Base-by-base conservation (phyloP, 1,139 yeast species). In the Groenewaldozyma auringiensis region DNA sequence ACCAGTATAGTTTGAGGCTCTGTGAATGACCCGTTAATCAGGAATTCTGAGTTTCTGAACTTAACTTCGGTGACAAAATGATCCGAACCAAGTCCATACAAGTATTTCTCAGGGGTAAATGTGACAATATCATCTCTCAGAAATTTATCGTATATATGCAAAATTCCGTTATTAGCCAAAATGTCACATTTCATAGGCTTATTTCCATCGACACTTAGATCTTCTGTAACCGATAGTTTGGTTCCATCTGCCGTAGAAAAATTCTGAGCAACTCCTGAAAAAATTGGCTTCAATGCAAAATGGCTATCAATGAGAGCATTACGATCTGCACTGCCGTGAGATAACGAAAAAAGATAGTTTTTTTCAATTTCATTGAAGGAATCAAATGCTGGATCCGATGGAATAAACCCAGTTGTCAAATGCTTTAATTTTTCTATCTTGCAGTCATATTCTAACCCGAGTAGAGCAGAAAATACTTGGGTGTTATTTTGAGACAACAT, bases 31-130 rank as follows among this genome's bases (percentile, higher is more conserved):
- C 83, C 81, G 48, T 80, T 81, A 17, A 89, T 73, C 43, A 85
- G 65, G 37, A 71, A 52, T 2, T 69, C 65, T 21, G 87, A 65
- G n/a, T 75, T 71, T 50, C 92, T 74, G 51, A 85, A 78, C 43
- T 76, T 68, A 20, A 87, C 58, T 57, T 87, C 96, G 20, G 75
- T 72, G 2, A 84, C 94, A 61, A 86, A 81, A 27, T 71, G 71
- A 1, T 81, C 71, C 43, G 79, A 81, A 49, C 79, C 80, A 48
- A 88, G 64, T 0, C 95, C 96, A 55, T 76, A 72, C 6, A 89
- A 66, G 44, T 84, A 78, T 59, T 83, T 87, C 52, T 83, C 72
- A 0, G 89, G 83, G n/a, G 79, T 79, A 65, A 85, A 77, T 0
- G 65, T 63, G 4, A 69, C 43, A 2, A 57, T 42, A 47, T 76